A percentile compares a stretch with the other conserved stretches of the same genome.
These are phyloP conservation scores for Fusarium sp. DNA, from an alignment of 2,329 filamentous ascomycete genomes.

Conservation along the genomic window DNA sequence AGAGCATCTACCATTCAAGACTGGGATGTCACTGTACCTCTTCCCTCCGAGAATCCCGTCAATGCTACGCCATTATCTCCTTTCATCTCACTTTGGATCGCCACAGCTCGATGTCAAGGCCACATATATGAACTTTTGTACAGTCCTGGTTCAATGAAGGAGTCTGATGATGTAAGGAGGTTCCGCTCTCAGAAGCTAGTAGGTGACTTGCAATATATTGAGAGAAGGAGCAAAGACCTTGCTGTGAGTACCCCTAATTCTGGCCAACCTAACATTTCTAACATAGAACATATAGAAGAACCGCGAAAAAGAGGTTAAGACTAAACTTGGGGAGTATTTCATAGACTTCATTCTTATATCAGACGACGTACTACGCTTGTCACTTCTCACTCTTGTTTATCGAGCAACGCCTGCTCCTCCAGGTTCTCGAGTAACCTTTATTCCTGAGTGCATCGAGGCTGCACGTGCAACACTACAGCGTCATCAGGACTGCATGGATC, in stretches of 20 bases:
- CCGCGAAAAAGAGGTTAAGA: conserved; percentile 42
- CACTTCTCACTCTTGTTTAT: conserved; percentile 56
- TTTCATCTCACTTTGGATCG: conserved; percentile 61
- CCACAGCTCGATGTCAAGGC: conserved; percentile 64
- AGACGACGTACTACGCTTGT: conserved; percentile 56
- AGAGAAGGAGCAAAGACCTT: conserved; percentile 20
- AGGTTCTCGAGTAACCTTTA: conserved; percentile 51
- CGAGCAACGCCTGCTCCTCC: conserved; percentile 51
- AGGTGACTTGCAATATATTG: conserved; percentile 48
- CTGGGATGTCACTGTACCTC: conserved; percentile 63
- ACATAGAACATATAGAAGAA: conserved; percentile 1
- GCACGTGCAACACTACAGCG: conserved; percentile 55
- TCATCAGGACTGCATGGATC: conserved; percentile 55
- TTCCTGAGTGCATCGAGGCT: conserved; percentile 55
- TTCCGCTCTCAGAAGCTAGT: conserved; percentile 49
- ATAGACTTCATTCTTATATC: conserved; percentile 52
- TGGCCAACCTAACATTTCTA: background rate
- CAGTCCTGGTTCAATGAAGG: conserved; percentile 53
- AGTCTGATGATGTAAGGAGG: conserved; percentile 48
- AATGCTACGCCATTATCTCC: conserved; percentile 43
- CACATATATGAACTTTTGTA: conserved; percentile 68
- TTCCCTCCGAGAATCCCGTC: conserved; percentile 48
- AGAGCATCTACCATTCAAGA: conserved; percentile 65
- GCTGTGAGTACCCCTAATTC: conserved; percentile 22
- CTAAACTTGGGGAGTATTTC: conserved; percentile 45